phyloP scores from a whole-genome alignment of 371 early-diverging fungal genomes.

The Blastocladiella emersonii region DNA sequence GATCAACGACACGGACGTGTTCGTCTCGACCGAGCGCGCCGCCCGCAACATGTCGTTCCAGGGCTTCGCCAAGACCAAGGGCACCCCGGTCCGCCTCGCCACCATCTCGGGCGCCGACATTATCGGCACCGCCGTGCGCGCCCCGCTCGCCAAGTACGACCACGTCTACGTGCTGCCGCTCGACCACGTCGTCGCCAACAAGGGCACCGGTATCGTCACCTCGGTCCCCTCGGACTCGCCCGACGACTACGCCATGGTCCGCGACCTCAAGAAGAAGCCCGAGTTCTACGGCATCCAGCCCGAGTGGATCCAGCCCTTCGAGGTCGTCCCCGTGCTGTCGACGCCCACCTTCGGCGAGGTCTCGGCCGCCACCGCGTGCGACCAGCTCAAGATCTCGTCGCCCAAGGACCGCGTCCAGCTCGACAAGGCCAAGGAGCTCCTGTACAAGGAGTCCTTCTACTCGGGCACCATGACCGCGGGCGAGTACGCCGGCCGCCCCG shows the following conservation, averaged over 20 bases:
- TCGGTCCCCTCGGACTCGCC: conserved; percentile 98
- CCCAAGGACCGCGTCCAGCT: conserved; percentile 87
- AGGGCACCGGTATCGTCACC: conserved; percentile 97
- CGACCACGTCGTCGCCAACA: conserved; percentile 86
- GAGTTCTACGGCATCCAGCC: conserved; percentile 78
- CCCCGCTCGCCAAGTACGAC: conserved; percentile 66
- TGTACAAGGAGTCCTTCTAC: conserved; percentile 97
- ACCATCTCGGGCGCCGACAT: conserved; percentile 64
- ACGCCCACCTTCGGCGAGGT: conserved; percentile 78
- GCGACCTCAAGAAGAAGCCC: conserved; percentile 84
- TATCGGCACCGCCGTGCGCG: conserved; percentile 78
- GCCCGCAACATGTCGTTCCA: conserved; percentile 95
- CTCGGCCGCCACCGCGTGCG: conserved; percentile 66
- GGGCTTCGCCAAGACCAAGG: conserved; percentile 43
- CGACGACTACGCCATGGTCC: conserved; percentile 82
- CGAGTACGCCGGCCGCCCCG: conserved; percentile 60
- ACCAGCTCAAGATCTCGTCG: conserved; percentile 81
- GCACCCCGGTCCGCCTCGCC: conserved; percentile 53
- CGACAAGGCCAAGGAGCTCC: conserved; percentile 84
- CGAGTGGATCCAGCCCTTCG: conserved; percentile 73
- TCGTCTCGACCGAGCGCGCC: conserved; percentile 80
- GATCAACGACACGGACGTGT: conserved; percentile 63
- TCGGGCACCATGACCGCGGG: conserved; percentile 79
- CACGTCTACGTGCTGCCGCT: conserved; percentile 89
- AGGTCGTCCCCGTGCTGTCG: conserved; percentile 71